Evolutionary conservation across 192 early-diverging fungal species (phyloP), one percentile per base, ranked within the genome.

Genomic region (Anaeromyces robustus): DNA sequence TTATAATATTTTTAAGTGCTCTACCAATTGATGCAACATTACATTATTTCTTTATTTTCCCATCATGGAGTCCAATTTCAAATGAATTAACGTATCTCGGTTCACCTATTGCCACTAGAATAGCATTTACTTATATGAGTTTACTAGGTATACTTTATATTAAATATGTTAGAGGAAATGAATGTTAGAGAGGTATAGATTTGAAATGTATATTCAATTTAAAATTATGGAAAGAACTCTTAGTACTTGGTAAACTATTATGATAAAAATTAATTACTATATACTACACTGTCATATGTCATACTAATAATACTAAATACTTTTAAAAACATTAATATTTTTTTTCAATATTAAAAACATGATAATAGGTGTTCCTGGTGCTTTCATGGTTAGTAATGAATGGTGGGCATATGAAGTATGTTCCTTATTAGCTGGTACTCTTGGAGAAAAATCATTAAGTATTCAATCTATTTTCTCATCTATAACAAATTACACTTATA

Each of bases 151-250:
- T 92, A 12, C 29, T 91, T 29, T 99, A 98, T 78, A 83, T 87
- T 68, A 81, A 81, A 22, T 85, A 81, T 79, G 78, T 94, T 22
- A 89, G 92, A 30, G 94, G 95, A 39, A 82, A 85, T 52, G 88
- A 94, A 43, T 91, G 88, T 79, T 99, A 94, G 96, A 96, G 95
- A 79, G 96, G 95, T 11, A 95, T 93, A 92, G 92, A 94, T 14
- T 86, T 87, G 52, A 80, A 83, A 12, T 89, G 90, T 30, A 91
- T 93, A 7, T 83, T 96, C 77, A 81, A 88, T 34, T 87, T 52
- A 1, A 52, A 52, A 52, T 13, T 85, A 28, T 90, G 92, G 86
- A 80, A 83, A 19, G 87, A 86, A 19, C 89, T 94, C 77, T n/a
- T 90, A 78, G 88, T 85, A 80, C 88, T 99, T 32, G 43, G 43